Percentiles rank a stretch among this genome's conserved stretches.
phyloP scores from a whole-genome alignment of 495 filamentous ascomycete genomes.

The Podospora pseudoanserina region DNA sequence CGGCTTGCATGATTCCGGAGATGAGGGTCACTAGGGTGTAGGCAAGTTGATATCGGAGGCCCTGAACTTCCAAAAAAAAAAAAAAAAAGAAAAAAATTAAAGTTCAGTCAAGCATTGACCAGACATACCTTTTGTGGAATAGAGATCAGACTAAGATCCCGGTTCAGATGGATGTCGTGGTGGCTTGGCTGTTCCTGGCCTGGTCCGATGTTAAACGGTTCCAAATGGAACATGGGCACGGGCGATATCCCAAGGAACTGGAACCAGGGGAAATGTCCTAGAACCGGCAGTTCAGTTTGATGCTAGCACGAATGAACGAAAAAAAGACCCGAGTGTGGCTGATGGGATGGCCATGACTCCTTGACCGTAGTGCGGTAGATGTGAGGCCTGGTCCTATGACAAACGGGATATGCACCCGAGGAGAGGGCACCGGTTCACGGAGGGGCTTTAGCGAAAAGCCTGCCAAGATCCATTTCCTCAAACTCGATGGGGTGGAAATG shows the following conservation, averaged over 20 bases:
- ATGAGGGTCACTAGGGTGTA: not conserved
- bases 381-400: not conserved
- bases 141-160: not conserved
- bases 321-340: not conserved
- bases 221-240: not conserved
- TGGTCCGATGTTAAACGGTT: not conserved
- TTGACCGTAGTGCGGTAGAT: not conserved
- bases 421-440: not conserved
- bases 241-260: not conserved
- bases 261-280: not conserved
- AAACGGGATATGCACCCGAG: not conserved
- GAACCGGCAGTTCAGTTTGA: not conserved
- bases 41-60: not conserved
- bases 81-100: not conserved
- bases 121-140: not conserved
- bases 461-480: not conserved
- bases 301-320: not conserved
- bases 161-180: not conserved
- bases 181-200: not conserved
- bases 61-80: not conserved
- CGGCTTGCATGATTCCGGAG: not conserved
- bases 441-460: not conserved
- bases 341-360: not conserved
- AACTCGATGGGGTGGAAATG: not conserved
- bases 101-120: not conserved